Evolutionary conservation across 768 basidiomycete genomes (phyloP).

Genomic region (Podaxis carcinomalis): DNA sequence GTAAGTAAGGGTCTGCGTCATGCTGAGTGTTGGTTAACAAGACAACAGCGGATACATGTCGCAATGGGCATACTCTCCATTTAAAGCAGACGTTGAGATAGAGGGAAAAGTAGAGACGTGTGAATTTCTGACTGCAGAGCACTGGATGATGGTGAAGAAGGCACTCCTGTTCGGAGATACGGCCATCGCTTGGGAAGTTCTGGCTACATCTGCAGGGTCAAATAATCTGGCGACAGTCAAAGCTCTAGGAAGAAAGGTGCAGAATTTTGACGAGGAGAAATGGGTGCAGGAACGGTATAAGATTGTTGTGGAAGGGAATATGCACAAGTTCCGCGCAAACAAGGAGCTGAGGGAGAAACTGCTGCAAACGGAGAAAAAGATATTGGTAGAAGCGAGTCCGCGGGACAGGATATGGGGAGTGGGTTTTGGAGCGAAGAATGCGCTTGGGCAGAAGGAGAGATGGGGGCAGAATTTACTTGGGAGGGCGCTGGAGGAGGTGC

Average conservation of each 20-base stretch:
- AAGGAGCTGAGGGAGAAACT: constrained; percentile 33
- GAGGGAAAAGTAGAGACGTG: constrained; percentile 25
- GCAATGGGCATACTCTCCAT: constrained; percentile 45
- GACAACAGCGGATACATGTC: constrained; percentile 40
- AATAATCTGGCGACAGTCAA: constrained; percentile 42
- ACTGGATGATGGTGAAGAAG: constrained; percentile 69
- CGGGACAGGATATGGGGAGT: constrained; percentile 63
- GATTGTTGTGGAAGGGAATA: constrained; percentile 51
- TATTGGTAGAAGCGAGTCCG: constrained; percentile 56
- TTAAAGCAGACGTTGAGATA: constrained; percentile 33
- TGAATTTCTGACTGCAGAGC: constrained; percentile 48
- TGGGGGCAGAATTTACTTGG: constrained; percentile 62
- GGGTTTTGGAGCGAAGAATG: constrained; percentile 48
- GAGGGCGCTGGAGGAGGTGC: constrained; percentile 38
- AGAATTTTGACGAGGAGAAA: constrained; percentile 39
- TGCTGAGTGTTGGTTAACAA: background rate
- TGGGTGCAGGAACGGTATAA: constrained; percentile 43
- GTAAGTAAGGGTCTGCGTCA: constrained; percentile 23
- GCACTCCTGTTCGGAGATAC: constrained; percentile 50
- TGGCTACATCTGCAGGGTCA: constrained; percentile 27
- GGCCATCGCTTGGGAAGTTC: constrained; percentile 37
- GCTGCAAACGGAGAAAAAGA: constrained; percentile 42
- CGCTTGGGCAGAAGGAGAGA: constrained; percentile 30
- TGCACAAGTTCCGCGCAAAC: constrained; percentile 53
- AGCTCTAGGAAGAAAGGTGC: constrained; percentile 47